Base-by-base conservation (phyloP, 2,329 filamentous ascomycete species). In the Chaetomiaceae sp. region DNA sequence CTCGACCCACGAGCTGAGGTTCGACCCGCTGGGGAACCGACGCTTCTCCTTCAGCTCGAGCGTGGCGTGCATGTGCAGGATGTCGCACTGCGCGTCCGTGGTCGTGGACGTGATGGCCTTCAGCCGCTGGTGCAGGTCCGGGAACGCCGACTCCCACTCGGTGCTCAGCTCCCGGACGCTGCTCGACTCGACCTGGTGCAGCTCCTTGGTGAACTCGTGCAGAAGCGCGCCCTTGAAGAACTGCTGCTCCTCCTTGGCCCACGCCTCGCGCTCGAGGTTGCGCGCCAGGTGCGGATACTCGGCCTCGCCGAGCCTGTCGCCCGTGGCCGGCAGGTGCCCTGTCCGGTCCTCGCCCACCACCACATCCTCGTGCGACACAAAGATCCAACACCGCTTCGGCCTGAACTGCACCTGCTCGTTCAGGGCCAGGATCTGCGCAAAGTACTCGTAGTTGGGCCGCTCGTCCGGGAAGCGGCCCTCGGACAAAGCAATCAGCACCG, bases 61-160 rank as follows among this genome's bases (percentile, higher is more conserved):
- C 1, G 77, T 77, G 4, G 76, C 71, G 50, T 81, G 78, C 68
- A 83, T 78, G 64, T 83, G 78, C 51, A 83, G 66, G 29, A 82
- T 73, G 51, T 76, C 73, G 49, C 78, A 76, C 30, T 73, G 73
- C 18, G 72, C 67, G 53, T 50, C 50, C 3, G 48, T 47, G 9
- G 52, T 49, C 6, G 43, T 38, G 6, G 48, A 48, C 10, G 52
- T 49, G 9, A 71, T 66, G 2, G 70, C 63, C 43, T 75, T 68
- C 4, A 83, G 69, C 29, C 72, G 68, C 40, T 74, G 69, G 52
- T 73, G 69, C 49, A 83, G 71, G 42, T 73, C 70, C 0, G 79
- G 77, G 46, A 81, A 81, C 39, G 72, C 71, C 42, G 71, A 69
- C 51, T 79, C 73, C 80, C 79, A 83, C 47, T 76, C 69, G 36